These are phyloP conservation scores for Aspergillus niger DNA, from an alignment of 2,329 filamentous ascomycete species.

Conservation along the genomic window DNA sequence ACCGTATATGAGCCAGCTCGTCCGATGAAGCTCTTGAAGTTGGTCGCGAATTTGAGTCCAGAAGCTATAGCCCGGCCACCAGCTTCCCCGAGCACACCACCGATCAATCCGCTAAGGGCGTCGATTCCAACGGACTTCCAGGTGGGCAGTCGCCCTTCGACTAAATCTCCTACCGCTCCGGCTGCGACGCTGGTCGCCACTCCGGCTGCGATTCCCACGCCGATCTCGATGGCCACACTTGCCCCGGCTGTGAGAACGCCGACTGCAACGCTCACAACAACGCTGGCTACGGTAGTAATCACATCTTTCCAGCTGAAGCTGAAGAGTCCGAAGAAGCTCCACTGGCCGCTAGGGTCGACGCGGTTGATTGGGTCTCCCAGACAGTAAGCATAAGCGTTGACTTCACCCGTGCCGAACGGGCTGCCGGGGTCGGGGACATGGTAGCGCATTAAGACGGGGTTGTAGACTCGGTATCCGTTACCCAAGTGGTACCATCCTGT, in stretches of 20 bases:
- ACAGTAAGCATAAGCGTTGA: constrained; percentile 22
- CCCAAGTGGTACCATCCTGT: constrained; percentile 19
- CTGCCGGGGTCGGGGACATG: constrained; percentile 11
- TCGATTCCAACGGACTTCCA: not conserved
- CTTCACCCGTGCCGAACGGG: constrained; percentile 21
- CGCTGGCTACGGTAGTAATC: not conserved
- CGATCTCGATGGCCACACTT: not conserved
- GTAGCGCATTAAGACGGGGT: constrained; percentile 17
- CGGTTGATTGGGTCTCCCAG: constrained; percentile 21
- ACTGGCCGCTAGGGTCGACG: constrained; percentile 18
- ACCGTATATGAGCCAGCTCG: no score
- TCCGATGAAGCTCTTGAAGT: no score
- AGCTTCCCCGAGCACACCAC: not conserved
- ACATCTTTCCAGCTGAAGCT: not conserved
- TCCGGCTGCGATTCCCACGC: not conserved
- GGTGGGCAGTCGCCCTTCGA: not conserved
- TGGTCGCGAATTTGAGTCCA: no score
- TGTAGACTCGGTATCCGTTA: constrained; percentile 19
- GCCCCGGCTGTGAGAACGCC: not conserved
- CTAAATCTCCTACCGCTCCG: not conserved
- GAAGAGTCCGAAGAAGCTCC: not conserved
- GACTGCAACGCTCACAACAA: not conserved
- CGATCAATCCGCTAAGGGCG: not conserved
- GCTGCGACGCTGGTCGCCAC: not conserved
- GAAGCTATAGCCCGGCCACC: not conserved